phyloP scores from a whole-genome alignment of 2,329 filamentous ascomycete species.

The Paecilomyces formosus region DNA sequence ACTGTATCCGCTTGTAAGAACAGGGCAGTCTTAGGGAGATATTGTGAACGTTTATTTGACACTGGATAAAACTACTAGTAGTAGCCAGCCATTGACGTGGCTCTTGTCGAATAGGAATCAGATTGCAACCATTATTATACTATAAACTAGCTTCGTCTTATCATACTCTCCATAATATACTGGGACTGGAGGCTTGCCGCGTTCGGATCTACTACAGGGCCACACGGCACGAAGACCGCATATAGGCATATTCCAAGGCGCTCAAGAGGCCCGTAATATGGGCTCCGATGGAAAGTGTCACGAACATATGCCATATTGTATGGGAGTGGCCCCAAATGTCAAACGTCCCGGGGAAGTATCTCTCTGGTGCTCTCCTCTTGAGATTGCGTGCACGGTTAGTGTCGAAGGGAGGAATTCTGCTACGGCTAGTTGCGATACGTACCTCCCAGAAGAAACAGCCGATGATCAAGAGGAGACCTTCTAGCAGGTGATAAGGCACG shows the following conservation, averaged over 20 bases:
- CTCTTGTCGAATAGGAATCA: background rate
- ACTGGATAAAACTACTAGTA: no score
- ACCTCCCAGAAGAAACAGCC: constrained; percentile 20
- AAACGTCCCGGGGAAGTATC: constrained; percentile 22
- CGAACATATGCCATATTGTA: constrained; percentile 26
- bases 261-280: constrained; percentile 32
- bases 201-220: background rate
- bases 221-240: constrained; percentile 12
- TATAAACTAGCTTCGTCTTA: background rate
- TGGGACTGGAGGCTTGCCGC: no score
- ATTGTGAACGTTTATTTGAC: no score
- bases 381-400: background rate
- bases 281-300: constrained; percentile 32
- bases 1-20: no score
- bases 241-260: constrained; percentile 25
- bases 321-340: constrained; percentile 28
- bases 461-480: constrained; percentile 22
- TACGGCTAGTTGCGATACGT: background rate
- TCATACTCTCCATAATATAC: background rate
- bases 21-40: no score
- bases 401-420: background rate
- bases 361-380: constrained; percentile 15
- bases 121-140: background rate
- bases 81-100: no score
- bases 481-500: constrained; percentile 25